Evolutionary conservation across 257 asterid species (phyloP), one percentile per base, ranked within the genome.

Genomic region (Eucommia ulmoides): DNA sequence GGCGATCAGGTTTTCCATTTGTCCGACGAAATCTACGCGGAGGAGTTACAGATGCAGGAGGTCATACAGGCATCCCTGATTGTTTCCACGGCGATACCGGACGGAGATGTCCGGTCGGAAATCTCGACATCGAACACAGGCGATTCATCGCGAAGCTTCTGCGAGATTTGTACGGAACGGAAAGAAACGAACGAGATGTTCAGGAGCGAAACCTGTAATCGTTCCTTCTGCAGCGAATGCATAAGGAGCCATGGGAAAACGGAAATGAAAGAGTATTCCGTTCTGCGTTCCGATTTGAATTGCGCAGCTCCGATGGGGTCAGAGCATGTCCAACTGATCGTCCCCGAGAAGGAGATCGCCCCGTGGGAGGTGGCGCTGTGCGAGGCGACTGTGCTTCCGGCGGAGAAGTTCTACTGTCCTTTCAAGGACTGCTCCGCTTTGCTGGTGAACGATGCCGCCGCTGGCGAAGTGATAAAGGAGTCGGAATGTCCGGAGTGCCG

Each of bases 121-220:
- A 46, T 16, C 11, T 14, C 2, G 6, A 21, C 0, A 19, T n/a
- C 0, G 0, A 22, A 11, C 14, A 49, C 1, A 6, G 67, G 65
- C 1, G 65, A 67, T 50, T 49, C 77, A 0, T 55, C 74, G 0
- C 60, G 18, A 35, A 17, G 25, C 3, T 22, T 60, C 25, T 83
- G 96, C 11, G 77, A 72, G 14, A 74, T 87, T 18, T 83, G 96
- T 22, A 54, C 65, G 0, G 94, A 83, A 0, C 54, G n/a, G 2
- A 80, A 76, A 29, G 65, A 56, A 35, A 22, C 0, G 0, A 50
- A 46, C 3, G 47, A 62, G 1, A 68, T 78, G 45, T 78, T 76
- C 38, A 55, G 59, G 0, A 25, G 72, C 0, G 33, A 23, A 0
- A 41, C 19, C 18, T 87, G 94, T 69, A 1, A 15, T 2, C 93